Evolutionary conservation across 2,329 filamentous ascomycete genomes (phyloP).

Genomic region (Xylaria multiplex): DNA sequence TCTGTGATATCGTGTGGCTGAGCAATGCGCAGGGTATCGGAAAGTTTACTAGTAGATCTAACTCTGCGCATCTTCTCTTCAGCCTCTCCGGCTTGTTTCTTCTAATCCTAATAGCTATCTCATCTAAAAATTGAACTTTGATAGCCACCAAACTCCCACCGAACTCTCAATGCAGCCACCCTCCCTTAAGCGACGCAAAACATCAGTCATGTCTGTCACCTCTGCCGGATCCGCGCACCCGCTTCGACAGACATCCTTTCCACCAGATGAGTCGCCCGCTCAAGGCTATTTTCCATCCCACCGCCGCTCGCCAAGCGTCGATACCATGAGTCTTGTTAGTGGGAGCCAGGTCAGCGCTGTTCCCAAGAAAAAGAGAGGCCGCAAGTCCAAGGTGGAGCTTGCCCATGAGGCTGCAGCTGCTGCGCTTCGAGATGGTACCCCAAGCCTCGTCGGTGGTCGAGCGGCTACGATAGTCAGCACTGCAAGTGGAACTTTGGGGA

Average conservation of each 20-base stretch:
- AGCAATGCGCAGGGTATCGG: no score
- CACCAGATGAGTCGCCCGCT: constrained; percentile 64
- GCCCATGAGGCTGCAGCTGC: constrained; percentile 60
- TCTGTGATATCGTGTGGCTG: background rate
- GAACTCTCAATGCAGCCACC: constrained; percentile 59
- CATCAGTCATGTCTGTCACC: constrained; percentile 68
- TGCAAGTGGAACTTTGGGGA: constrained; percentile 53
- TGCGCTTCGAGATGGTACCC: constrained; percentile 53
- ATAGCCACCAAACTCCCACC: constrained; percentile 64
- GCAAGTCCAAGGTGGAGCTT: constrained; percentile 68
- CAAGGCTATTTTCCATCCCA: constrained; percentile 61
- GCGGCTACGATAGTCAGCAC: constrained; percentile 57
- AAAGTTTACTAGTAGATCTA: constrained; percentile 28
- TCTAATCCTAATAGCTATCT: constrained; percentile 57
- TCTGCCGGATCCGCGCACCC: constrained; percentile 68
- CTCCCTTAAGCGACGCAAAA: constrained; percentile 75
- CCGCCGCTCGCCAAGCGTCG: constrained; percentile 72
- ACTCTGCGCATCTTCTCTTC: constrained; percentile 55
- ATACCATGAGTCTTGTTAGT: constrained; percentile 68
- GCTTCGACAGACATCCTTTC: constrained; percentile 83
- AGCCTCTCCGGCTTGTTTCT: constrained; percentile 65
- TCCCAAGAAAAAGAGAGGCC: constrained; percentile 68
- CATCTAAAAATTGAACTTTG: constrained; percentile 71
- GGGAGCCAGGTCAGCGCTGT: constrained; percentile 66
- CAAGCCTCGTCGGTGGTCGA: constrained; percentile 56